phyloP scores from a whole-genome alignment of 495 filamentous ascomycete species.

The Daldinia vernicosa region DNA sequence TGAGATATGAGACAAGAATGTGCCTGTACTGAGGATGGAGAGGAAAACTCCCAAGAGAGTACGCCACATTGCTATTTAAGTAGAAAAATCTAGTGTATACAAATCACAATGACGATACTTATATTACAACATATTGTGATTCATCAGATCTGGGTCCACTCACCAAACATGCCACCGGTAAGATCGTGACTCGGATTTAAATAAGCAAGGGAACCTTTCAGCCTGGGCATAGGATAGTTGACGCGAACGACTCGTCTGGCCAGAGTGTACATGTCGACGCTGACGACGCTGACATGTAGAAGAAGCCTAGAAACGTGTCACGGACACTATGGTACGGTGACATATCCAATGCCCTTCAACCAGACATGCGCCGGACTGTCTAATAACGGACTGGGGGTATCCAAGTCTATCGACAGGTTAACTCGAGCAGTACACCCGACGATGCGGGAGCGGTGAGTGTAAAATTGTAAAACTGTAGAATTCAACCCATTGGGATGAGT shows the following conservation, averaged over 20 bases:
- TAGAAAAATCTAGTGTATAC: conserved; percentile 17
- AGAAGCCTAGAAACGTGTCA: conserved; percentile 23
- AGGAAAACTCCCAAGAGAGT: conserved; percentile 10
- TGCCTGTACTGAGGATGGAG: conserved; percentile 14
- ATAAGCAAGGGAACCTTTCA: conserved; percentile 18
- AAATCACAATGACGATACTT: conserved; percentile 26
- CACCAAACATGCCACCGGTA: conserved; percentile 21
- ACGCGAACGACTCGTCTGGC: conserved; percentile 13
- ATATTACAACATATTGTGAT: conserved; percentile 31
- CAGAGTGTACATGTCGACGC: conserved; percentile 12
- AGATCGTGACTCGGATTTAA: conserved; percentile 36
- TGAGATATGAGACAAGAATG: conserved; percentile 4
- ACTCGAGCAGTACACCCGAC: conserved; percentile 35
- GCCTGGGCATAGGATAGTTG: conserved; percentile 6
- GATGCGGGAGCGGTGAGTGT: conserved; percentile 23
- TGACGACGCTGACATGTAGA: conserved; percentile 21
- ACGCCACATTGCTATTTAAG: conserved; percentile 32
- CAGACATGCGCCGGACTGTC: conserved; percentile 20
- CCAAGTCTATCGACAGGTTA: conserved; percentile 27
- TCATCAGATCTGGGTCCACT: conserved; percentile 33
- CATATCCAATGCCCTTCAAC: conserved; percentile 12
- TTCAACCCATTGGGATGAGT: conserved; percentile 17
- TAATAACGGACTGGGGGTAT: conserved; percentile 23
- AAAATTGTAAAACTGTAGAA: conserved; percentile 23
- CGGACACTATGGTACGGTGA: conserved; percentile 6